Evolutionary conservation across 306 rosid genomes (phyloP).

Genomic region (Hippophae tibetana): DNA sequence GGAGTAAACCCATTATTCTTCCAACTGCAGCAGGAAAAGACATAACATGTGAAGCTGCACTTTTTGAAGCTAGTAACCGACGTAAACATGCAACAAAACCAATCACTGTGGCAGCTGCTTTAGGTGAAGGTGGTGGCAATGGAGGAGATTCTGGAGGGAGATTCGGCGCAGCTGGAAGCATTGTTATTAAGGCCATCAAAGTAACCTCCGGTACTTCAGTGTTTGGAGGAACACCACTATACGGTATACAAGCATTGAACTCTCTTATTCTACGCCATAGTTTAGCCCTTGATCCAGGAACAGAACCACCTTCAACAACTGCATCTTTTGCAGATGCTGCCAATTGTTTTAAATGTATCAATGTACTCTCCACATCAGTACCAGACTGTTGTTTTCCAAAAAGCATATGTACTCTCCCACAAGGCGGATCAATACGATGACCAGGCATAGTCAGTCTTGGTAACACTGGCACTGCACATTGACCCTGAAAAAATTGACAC

Average conservation of each 20-base stretch:
- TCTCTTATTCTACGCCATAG: slow-evolving; percentile 99
- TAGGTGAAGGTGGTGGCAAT: slow-evolving; percentile 96
- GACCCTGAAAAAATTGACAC: slow-evolving; percentile 51
- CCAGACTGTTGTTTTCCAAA: slow-evolving; percentile 48
- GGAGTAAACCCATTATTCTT: slow-evolving; percentile 92
- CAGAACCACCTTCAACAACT: slow-evolving; percentile 96
- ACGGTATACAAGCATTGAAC: slow-evolving; percentile 92
- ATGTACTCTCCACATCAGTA: slow-evolving; percentile 69
- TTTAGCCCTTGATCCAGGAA: slow-evolving; percentile 99
- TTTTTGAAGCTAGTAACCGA: slow-evolving; percentile 81
- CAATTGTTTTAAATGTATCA: slow-evolving; percentile 85
- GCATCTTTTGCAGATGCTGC: slow-evolving; percentile 97
- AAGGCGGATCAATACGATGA: slow-evolving; percentile 93
- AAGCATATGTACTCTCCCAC: slow-evolving; percentile 83
- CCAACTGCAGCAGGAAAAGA: slow-evolving; percentile 99
- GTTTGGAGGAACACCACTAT: slow-evolving; percentile 65
- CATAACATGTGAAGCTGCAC: slow-evolving; percentile 92
- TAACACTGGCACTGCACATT: slow-evolving; percentile 79
- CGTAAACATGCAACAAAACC: slow-evolving; percentile 90
- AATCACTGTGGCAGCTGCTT: slow-evolving; percentile 99
- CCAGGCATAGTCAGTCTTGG: slow-evolving; percentile 99
- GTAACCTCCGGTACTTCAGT: slow-evolving; percentile 98
- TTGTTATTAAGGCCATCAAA: slow-evolving; percentile 94
- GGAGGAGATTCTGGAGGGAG: slow-evolving; percentile 98
- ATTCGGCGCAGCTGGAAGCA: slow-evolving; percentile 97